Evolutionary conservation across 2,329 filamentous ascomycete species (phyloP), one percentile per base, ranked within the genome.

Genomic region (Akanthomyces uredinophilus): DNA sequence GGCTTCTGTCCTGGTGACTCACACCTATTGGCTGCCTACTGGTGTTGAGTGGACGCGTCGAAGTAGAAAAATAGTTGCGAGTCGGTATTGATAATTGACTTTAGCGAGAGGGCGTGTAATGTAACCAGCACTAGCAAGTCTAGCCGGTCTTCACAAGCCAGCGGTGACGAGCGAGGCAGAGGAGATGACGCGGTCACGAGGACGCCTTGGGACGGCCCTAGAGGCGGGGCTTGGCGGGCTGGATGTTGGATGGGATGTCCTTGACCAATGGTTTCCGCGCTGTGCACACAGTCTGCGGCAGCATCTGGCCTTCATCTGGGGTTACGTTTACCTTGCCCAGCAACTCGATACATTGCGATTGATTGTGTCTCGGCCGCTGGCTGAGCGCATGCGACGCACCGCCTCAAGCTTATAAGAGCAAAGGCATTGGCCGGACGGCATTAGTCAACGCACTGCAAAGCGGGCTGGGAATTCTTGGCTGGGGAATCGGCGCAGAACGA

Each of bases 111-210:
- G 37, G 37, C 37, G 13, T 39, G 37, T 39, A 16, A 39, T 39
- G 37, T 35, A 35, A 16, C 37, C 13, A 39, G 16, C 24, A 35
- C 24, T 46, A 46, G 53, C 24, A 14, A 44, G 27, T 41, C 27
- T 20, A 41, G 22, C 52, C 37, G 37, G 22, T 44, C 4, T 11
- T 49, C 22, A 43, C 22, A 18, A 29, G 37, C 18, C 24, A 39
- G 44, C 44, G 44, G 55, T 58, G 55, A 44, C 55, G 55, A 58
- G 55, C 44, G 55, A 58, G 44, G 43, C 55, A 58, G 29, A 58
- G 55, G 32, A 58, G 55, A 58, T 58, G 55, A 58, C 32, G 55
- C 22, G 41, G 55, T 58, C 55, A 58, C 55, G 44, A 44, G 55
- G 55, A 41, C 55, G 55, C 55, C 55, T 56, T 56, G 53, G 41